phyloP scores from a whole-genome alignment of 192 early-diverging fungal genomes.

The Endogone sp. region DNA sequence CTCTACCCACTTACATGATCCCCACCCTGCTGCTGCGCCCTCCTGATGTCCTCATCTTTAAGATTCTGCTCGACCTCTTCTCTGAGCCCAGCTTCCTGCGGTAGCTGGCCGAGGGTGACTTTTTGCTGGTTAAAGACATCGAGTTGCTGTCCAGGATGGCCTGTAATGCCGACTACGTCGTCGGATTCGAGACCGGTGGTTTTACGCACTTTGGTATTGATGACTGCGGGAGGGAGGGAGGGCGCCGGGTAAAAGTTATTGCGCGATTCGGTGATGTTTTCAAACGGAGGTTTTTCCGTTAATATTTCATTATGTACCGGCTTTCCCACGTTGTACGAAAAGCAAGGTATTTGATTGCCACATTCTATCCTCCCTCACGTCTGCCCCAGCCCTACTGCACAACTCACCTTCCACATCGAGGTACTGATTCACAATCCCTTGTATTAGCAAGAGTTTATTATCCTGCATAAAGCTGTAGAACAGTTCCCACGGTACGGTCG shows the following conservation, averaged over 20 bases:
- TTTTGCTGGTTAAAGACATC: constrained; percentile 80
- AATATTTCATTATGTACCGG: no score
- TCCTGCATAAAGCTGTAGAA: constrained; percentile 91
- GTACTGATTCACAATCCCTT: constrained; percentile 91
- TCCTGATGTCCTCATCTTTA: constrained; percentile 57
- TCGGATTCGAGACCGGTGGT: constrained; percentile 47
- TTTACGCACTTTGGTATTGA: constrained; percentile 27
- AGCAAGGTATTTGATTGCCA: no score
- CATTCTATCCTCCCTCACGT: background rate
- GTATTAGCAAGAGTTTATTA: constrained; percentile 81
- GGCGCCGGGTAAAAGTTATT: background rate
- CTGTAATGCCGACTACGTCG: constrained; percentile 66
- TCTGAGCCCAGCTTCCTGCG: constrained; percentile 65
- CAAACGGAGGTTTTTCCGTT: no score
- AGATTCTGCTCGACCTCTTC: constrained; percentile 80
- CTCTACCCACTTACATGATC: constrained; percentile 6
- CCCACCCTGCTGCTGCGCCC: background rate
- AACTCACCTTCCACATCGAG: constrained; percentile 71
- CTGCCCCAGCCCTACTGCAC: background rate
- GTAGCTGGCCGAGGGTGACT: constrained; percentile 68
- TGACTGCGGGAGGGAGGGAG: constrained; percentile 9
- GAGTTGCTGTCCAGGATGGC: constrained; percentile 66
- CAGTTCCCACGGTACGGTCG: constrained; percentile 83
- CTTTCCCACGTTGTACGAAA: no score
- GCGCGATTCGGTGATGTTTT: no score